Evolutionary conservation across 2,329 filamentous ascomycete genomes (phyloP).

Genomic region (Penicillium paneum): DNA sequence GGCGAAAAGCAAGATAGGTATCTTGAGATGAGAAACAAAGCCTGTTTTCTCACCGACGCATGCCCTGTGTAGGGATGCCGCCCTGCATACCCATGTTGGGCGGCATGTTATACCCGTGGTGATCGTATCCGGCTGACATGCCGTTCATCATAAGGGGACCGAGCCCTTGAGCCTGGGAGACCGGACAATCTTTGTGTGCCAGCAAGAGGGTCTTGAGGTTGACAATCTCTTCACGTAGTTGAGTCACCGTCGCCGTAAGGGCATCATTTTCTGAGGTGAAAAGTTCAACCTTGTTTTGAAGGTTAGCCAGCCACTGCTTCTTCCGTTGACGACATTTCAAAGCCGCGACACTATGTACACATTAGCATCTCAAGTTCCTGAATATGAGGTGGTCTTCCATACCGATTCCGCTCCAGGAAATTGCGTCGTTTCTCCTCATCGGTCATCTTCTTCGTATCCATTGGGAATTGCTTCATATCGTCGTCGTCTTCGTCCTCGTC

Average conservation of each 20-base stretch:
- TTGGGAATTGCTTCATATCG: conserved; percentile 52
- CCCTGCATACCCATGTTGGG: conserved; percentile 44
- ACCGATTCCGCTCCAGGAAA: conserved; percentile 95
- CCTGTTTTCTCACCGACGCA: conserved; percentile 28
- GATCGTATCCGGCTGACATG: conserved; percentile 40
- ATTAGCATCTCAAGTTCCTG: conserved; percentile 26
- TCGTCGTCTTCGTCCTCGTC: conserved; percentile 49
- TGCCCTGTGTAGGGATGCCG: conserved; percentile 36
- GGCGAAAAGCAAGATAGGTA: conserved; percentile 14
- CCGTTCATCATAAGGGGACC: conserved; percentile 43
- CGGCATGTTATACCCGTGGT: conserved; percentile 44
- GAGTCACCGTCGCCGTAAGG: conserved; percentile 76
- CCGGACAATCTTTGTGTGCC: conserved; percentile 93
- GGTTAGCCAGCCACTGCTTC: conserved; percentile 96
- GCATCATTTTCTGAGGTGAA: conserved; percentile 90
- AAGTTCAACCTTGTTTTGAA: conserved; percentile 91
- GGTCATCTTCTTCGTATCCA: conserved; percentile 77
- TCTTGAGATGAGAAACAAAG: conserved; percentile 10
- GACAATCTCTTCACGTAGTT: conserved; percentile 86
- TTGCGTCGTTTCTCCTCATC: conserved; percentile 99
- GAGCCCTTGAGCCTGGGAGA: conserved; percentile 81
- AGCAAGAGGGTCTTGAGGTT: conserved; percentile 89
- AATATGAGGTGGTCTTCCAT: conserved; percentile 39
- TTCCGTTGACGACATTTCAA: conserved; percentile 96
- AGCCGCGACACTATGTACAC: conserved; percentile 71